Base-by-base conservation (phyloP, 106 monocot genomes). In the Dactylorhiza incarnata region DNA sequence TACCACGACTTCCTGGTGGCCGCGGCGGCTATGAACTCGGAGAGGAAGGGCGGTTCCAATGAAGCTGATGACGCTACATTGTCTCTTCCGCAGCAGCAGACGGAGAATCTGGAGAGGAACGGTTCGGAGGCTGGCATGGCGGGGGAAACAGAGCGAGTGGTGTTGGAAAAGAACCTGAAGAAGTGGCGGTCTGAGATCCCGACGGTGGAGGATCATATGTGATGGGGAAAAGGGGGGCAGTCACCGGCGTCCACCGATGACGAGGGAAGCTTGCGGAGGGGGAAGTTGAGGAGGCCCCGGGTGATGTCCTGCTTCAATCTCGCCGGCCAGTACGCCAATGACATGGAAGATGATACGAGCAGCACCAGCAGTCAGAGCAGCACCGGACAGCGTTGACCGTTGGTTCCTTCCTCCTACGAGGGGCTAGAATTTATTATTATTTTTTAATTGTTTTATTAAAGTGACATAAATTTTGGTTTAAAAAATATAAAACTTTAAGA, bases 91-190 rank as follows among this genome's bases (percentile, higher is more conserved):
- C 73, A 45, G 49, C 82, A 44, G 19, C 67, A 22, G 19, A 19
- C 45, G 74, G 9, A 23, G 43, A 77, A 3, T 24, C 47, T 77
- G 15, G 49, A 74, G 44, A 45, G 48, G 29, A 49, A 19, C 14
- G 48, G 75, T 0, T 63, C 78, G 17, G 73, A 45, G 54, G 80
- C 11, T 61, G 68, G 23, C 4, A 10, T 23, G 71, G 50, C 37
- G 7, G 61, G 25, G 49, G 73, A 78, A 67, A 70, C 43, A 62
- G 86, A 86, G 75, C 23, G 56, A 29, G 16, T 54, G 61, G 76
- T 26, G 63, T 62, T 90, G 75, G 82, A 86, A 73, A 48, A 46
- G 45, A 83, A 78, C 73, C 61, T 89, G 51, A 83, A 83, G 78
- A 81, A 68, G 71, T 89, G 85, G 80, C 83, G 73, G 74, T 72